Conservation (phyloP, 306 rosid species). For the Dalbergia cultrata region DNA sequence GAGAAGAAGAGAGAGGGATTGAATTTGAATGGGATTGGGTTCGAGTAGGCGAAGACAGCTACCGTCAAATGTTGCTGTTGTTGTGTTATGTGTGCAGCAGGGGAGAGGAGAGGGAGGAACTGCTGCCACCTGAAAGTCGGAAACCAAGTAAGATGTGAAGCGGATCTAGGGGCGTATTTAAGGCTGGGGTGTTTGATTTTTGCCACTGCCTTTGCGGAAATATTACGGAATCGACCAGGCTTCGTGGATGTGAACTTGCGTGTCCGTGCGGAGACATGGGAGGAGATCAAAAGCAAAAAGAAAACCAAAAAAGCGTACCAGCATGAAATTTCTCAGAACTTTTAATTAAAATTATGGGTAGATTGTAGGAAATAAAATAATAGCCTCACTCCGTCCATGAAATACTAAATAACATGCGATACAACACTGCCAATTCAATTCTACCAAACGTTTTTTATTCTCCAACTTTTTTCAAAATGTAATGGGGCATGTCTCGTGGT, state of each 20-base stretch:
- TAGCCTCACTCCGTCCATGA: too few relatives aligned
- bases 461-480: neutral
- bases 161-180: slow-evolving; percentile 25
- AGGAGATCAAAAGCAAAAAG: neutral
- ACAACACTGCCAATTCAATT: too few relatives aligned
- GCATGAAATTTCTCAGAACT: too few relatives aligned
- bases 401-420: too few relatives aligned
- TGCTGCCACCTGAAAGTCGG: too few relatives aligned
- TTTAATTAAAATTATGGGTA: too few relatives aligned
- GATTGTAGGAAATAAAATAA: too few relatives aligned
- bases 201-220: slow-evolving; percentile 15
- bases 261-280: neutral
- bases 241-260: neutral
- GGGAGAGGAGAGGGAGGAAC: neutral
- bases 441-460: too few relatives aligned
- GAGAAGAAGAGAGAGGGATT: neutral
- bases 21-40: neutral
- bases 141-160: slow-evolving; percentile 6
- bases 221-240: slow-evolving; percentile 36
- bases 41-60: neutral
- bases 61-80: neutral
- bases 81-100: too few relatives aligned
- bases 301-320: neutral
- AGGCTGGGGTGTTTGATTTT: neutral
- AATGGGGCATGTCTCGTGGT: neutral